Percentiles rank a stretch among this genome's conserved stretches.
Conservation (phyloP, 2,329 filamentous ascomycete genomes). For the Byssothecium circinans region DNA sequence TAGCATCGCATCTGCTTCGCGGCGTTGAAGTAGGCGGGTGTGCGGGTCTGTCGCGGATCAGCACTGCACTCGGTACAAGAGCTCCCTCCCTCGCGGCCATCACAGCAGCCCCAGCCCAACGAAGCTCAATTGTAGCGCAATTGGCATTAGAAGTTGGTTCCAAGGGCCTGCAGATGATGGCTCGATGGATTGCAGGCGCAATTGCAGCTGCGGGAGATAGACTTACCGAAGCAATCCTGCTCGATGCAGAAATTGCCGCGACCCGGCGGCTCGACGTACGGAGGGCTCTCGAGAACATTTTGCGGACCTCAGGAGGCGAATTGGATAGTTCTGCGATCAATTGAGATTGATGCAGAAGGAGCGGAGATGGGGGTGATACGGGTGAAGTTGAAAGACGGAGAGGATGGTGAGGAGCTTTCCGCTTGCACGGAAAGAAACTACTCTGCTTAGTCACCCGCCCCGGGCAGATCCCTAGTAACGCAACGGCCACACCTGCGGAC, state of each 20-base stretch:
- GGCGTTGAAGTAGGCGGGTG: constrained; percentile 74
- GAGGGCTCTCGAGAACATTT: constrained; percentile 98
- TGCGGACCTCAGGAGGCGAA: constrained; percentile 52
- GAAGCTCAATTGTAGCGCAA: constrained; percentile 43
- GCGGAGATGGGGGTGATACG: constrained; percentile 41
- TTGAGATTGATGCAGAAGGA: constrained; percentile 48
- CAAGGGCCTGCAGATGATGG: constrained; percentile 40
- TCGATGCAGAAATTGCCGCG: constrained; percentile 87
- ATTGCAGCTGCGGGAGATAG: constrained; percentile 48
- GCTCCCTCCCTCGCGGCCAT: constrained; percentile 39
- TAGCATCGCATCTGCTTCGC: constrained; percentile 80
- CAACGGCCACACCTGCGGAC: no score
- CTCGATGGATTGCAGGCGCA: constrained; percentile 44
- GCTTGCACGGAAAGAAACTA: no score
- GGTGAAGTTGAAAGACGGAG: constrained; percentile 11
- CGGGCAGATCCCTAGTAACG: no score
- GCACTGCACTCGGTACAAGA: constrained; percentile 44
- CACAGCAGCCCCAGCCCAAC: constrained; percentile 43
- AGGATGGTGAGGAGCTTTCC: no score
- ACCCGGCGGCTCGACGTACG: constrained; percentile 94
- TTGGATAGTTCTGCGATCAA: constrained; percentile 46
- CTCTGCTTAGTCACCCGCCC: no score
- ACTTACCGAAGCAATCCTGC: constrained; percentile 95
- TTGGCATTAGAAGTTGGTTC: constrained; percentile 33
- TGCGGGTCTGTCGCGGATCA: constrained; percentile 71